Base-by-base conservation (phyloP, 495 filamentous ascomycete genomes). In the Hypoxylon fragiforme region DNA sequence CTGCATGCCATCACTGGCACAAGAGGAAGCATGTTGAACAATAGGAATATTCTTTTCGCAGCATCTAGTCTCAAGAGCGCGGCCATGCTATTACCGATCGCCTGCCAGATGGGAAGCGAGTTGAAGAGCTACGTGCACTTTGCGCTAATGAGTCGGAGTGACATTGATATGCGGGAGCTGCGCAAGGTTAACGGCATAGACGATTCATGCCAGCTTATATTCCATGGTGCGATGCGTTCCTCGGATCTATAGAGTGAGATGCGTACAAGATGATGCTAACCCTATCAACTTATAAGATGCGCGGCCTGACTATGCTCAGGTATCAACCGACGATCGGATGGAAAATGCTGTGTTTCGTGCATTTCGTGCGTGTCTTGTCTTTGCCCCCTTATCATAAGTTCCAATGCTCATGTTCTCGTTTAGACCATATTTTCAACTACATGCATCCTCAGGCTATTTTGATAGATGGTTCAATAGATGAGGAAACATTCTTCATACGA, bases 381-480 rank as follows among this genome's bases (percentile, higher is more conserved):
- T 15, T 34, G 2, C 44, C 8, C 32, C 8, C 15, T 19, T 16
- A 15, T 19, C 1, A 38, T 51, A 21, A 13, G 13, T n/a, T 15
- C n/a, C 18, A 14, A 47, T 44, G 11, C 35, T 44, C 42, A 61
- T 36, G 36, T 50, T 28, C 11, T 34, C 15, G 34, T 40, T 13
- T 31, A 78, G 75, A 70, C 47, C 69, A 77, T 41, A 79, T 85
- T 39, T 69, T 80, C 51, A 70, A 54, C 13, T 82, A 77, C 50
- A 78, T 85, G 70, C 81, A 81, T 52, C 83, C 83, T 0, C 79
- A 84, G 62, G 80, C 69, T 18, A 66, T 80, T 39, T 69, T 86
- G 36, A 65, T 80, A 20, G 81, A 85, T 55, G 69, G 74, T 14
- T 76, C 75, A 7, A 64, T 35, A 6, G 47, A 64, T 3, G 83